These are phyloP conservation scores for Rhazya stricta DNA, from an alignment of 257 asterid genomes.

Conservation along the genomic window DNA sequence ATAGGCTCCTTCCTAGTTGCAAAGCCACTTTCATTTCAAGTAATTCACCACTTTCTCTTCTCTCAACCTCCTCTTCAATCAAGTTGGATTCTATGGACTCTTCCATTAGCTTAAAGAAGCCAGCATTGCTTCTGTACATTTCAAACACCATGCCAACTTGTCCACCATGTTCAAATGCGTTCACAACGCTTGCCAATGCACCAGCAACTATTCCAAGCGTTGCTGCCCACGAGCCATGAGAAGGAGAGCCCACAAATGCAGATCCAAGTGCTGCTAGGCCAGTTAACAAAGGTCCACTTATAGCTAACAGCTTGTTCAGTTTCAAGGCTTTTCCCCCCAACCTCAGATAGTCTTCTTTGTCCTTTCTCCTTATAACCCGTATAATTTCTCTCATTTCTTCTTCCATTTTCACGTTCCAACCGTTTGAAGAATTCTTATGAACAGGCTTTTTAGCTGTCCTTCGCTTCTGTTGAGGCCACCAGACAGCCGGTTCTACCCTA, in stretches of 20 bases:
- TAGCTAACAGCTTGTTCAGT: slow-evolving; percentile 44
- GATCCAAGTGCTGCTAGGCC: slow-evolving; percentile 60
- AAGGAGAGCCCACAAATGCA: slow-evolving; percentile 29
- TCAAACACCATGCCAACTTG: slow-evolving; percentile 89
- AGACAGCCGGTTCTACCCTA: slow-evolving; percentile 41
- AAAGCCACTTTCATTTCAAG: slow-evolving; percentile 60
- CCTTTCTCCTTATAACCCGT: slow-evolving; percentile 31
- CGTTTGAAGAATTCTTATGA: slow-evolving; percentile 21
- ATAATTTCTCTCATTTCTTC: slow-evolving; percentile 51
- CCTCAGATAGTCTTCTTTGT: slow-evolving; percentile 46
- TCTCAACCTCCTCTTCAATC: slow-evolving; percentile 37
- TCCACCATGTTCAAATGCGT: slow-evolving; percentile 64
- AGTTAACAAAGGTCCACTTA: slow-evolving; percentile 49
- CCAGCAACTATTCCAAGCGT: slow-evolving; percentile 48
- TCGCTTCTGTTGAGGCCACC: slow-evolving; percentile 48
- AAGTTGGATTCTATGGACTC: slow-evolving; percentile 50
- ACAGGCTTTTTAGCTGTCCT: neutral
- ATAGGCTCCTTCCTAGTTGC: slow-evolving; percentile 66
- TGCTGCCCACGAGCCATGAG: slow-evolving; percentile 31
- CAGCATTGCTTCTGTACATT: slow-evolving; percentile 72
- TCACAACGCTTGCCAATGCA: slow-evolving; percentile 61
- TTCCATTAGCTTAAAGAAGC: slow-evolving; percentile 59
- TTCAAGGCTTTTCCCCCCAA: slow-evolving; percentile 49
- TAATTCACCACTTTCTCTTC: slow-evolving; percentile 64
- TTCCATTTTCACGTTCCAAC: slow-evolving; percentile 51